Conservation (phyloP, 1,284 basidiomycete species). For the Cerrena zonata region DNA sequence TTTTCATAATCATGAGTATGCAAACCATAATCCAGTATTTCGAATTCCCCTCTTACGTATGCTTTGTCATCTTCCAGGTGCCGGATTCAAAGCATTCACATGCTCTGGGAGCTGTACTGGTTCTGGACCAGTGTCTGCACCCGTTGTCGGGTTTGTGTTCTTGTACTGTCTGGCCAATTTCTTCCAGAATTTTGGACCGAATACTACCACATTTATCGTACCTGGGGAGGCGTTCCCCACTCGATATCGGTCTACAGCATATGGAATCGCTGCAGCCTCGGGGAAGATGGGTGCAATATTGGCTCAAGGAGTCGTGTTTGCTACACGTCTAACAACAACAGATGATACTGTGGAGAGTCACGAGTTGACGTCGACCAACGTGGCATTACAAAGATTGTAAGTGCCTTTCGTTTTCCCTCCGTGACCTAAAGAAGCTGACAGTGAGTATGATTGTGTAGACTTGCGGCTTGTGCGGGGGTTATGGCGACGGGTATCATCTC, state of each 20-base stretch:
- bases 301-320: constrained; percentile 47
- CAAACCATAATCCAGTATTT: constrained; percentile 3
- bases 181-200: constrained; percentile 61
- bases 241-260: constrained; percentile 65
- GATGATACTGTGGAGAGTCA: constrained; percentile 31
- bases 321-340: constrained; percentile 41
- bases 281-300: constrained; percentile 69
- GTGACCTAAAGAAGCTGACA: too few species aligned
- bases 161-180: constrained; percentile 59
- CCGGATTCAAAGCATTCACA: not conserved
- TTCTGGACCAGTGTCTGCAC: not conserved
- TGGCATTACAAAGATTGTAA: not conserved
- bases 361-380: not conserved
- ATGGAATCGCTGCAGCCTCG: constrained; percentile 65
- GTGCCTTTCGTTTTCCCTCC: not conserved
- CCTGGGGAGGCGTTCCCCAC: constrained; percentile 75
- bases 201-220: constrained; percentile 68
- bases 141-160: constrained; percentile 44
- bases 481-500: constrained; percentile 58
- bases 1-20: constrained; percentile 48
- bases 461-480: constrained; percentile 52
- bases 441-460: constrained; percentile 25
- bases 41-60: not conserved
- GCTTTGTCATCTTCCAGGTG: not conserved
- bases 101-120: not conserved